Evolutionary conservation across 1,284 basidiomycete genomes (phyloP), one percentile per base, ranked within the genome.

Genomic region (Thelephora terrestris): DNA sequence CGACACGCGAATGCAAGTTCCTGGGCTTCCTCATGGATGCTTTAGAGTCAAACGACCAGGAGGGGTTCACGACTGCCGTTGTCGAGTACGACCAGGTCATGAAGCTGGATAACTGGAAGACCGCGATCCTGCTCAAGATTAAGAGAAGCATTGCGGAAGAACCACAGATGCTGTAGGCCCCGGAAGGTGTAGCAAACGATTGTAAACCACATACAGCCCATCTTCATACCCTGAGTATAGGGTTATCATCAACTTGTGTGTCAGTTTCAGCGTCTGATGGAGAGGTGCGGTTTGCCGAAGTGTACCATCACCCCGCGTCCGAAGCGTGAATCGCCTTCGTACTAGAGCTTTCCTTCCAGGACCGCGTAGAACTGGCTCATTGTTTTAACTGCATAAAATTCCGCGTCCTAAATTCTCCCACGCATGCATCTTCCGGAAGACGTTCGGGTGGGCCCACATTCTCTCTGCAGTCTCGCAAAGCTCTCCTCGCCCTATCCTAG

Each of bases 81-180:
- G 78, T 78, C 45, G 88, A 91, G 61, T 96, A 81, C 62, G 91
- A 95, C 64, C 81, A 91, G 60, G 78, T 95, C 51, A 86, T 80
- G 38, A 91, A 90, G 67, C 68, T 97, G 59, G 93, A 97, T 66
- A 88, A 87, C 66, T 96, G 91, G 91, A 96, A 96, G 77, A 96
- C 92, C 35, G 73, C 67, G 32, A 84, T 97, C 46, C 64, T 98
- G 57, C 70, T 96, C 58, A 86, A 86, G 68, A 83, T 96, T 65
- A 97, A 96, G 76, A 79, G 76, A 62, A 70, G 74, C 24, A 79
- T 96, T 51, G 75, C 85, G 51, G 77, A 79, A 47, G 78, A 82
- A 54, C 68, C 68, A 6, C 63, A 56, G 29, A 66, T 82, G 48
- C 62, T 63, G 17, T 63, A 40, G 29, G 7, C 6, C 14, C 7